Evolutionary conservation across 257 asterid species (phyloP).

Genomic region (Asclepias syriaca): DNA sequence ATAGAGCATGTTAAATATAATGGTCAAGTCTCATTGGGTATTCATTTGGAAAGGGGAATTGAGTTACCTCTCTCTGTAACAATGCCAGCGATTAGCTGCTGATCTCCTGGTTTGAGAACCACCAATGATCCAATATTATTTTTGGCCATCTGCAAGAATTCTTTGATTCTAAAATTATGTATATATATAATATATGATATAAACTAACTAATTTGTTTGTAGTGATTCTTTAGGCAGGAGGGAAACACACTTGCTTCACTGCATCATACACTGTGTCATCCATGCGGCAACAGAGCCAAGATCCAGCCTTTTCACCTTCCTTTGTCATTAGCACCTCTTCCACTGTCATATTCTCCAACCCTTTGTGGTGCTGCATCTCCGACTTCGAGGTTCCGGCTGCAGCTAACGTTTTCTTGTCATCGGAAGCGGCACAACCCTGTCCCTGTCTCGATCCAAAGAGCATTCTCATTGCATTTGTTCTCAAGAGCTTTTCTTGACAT

Average conservation of each 20-base stretch:
- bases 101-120: conserved; percentile 65
- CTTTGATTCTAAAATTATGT: background rate
- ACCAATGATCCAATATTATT: conserved; percentile 81
- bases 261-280: conserved; percentile 66
- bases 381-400: conserved; percentile 21
- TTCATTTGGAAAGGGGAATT: background rate
- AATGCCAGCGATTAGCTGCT: conserved; percentile 62
- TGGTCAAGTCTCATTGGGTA: background rate
- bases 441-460: conserved; percentile 11
- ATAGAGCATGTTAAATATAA: background rate
- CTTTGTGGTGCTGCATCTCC: conserved; percentile 39
- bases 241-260: conserved; percentile 48
- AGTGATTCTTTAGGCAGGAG: conserved; percentile 1
- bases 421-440: conserved; percentile 18
- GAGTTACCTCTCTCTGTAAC: conserved; percentile 70
- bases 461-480: conserved; percentile 13
- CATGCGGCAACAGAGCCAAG: conserved; percentile 64
- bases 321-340: conserved; percentile 58
- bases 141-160: conserved; percentile 57
- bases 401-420: conserved; percentile 8
- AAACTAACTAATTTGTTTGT: background rate
- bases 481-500: conserved; percentile 25
- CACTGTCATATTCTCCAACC: conserved; percentile 56
- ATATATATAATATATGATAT: background rate
- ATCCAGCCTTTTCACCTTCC: conserved; percentile 48